Percentiles rank a stretch among this genome's conserved stretches.
phyloP scores from a whole-genome alignment of 2,329 filamentous ascomycete species.

The Aaosphaeria pasadenensis region DNA sequence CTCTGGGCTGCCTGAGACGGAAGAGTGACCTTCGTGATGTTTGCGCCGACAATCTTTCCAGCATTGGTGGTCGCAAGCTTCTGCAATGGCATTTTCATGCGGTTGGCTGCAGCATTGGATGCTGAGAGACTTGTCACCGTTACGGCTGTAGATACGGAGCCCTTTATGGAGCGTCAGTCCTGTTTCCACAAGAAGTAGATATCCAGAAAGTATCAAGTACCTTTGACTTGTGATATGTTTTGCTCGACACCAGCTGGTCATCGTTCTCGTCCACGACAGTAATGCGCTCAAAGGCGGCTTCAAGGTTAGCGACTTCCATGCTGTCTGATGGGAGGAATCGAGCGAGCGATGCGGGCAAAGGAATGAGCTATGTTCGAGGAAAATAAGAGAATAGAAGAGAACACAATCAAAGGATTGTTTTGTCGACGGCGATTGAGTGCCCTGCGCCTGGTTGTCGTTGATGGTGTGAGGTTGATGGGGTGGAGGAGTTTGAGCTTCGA shows the following conservation, averaged over 20 bases:
- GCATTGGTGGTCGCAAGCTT: conserved; percentile 80
- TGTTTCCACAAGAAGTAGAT: conserved; percentile 3
- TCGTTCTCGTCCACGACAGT: conserved; percentile 86
- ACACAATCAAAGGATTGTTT: conserved; percentile 7
- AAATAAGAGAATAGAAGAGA: conserved; percentile 3
- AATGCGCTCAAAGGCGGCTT: conserved; percentile 85
- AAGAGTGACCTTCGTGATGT: conserved; percentile 62
- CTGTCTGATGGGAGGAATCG: conserved; percentile 8
- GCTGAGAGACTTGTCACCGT: conserved; percentile 48
- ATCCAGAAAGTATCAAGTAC: conserved; percentile 45
- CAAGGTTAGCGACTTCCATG: conserved; percentile 75
- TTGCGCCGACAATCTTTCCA: conserved; percentile 42
- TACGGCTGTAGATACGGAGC: conserved; percentile 45
- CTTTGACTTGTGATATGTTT: conserved; percentile 72
- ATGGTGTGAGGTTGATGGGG: conserved; percentile 2
- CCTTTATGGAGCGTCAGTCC: conserved; percentile 34
- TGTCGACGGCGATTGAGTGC: conserved; percentile 3
- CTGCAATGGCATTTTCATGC: conserved; percentile 71
- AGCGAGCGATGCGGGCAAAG: conserved; percentile 4
- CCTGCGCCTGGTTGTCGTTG: conserved; percentile 2
- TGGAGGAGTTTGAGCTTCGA: conserved; percentile 2
- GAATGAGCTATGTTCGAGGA: conserved; percentile 8
- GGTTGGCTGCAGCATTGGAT: conserved; percentile 47
- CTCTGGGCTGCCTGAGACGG: conserved; percentile 63
- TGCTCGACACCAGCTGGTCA: conserved; percentile 52